Percentiles rank a stretch among this genome's conserved stretches.
phyloP scores from a whole-genome alignment of 176 grass and related monocot genomes.

The Raddia distichophylla region DNA sequence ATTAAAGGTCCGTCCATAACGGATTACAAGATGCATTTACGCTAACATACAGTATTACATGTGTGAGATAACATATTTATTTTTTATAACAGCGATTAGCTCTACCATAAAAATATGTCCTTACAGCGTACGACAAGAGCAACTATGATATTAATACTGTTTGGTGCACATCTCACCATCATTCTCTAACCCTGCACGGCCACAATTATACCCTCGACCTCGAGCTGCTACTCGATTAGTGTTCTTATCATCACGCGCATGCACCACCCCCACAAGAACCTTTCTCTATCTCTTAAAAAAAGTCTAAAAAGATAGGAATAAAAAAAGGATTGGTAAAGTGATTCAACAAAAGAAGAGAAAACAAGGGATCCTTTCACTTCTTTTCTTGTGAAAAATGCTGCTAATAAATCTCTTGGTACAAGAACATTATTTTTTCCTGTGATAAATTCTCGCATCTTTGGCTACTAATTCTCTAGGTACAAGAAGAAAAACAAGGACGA shows the following conservation, averaged over 20 bases:
- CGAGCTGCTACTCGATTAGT: not conserved
- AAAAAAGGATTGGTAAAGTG: constrained; percentile 7
- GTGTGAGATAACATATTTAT: too few relatives aligned
- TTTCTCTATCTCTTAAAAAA: not conserved
- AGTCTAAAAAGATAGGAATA: not conserved
- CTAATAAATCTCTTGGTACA: not conserved
- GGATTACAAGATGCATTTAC: not conserved
- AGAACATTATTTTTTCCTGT: not conserved
- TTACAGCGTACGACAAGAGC: not conserved
- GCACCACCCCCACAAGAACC: constrained; percentile 5
- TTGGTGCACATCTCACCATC: not conserved
- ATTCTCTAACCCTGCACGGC: constrained; percentile 11
- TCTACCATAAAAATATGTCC: too few relatives aligned
- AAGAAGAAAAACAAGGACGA: not conserved
- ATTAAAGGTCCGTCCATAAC: too few relatives aligned
- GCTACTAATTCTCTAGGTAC: not conserved
- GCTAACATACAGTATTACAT: too few relatives aligned
- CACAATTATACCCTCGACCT: constrained; percentile 7
- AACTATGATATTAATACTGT: not conserved
- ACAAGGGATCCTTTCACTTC: not conserved
- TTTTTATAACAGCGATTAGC: too few relatives aligned
- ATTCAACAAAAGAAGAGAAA: constrained; percentile 36
- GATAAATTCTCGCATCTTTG: not conserved
- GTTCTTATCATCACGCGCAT: not conserved
- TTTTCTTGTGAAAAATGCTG: not conserved